These are phyloP conservation scores for Ascochyta viciae-villosae DNA, from an alignment of 2,329 filamentous ascomycete species.

Conservation along the genomic window DNA sequence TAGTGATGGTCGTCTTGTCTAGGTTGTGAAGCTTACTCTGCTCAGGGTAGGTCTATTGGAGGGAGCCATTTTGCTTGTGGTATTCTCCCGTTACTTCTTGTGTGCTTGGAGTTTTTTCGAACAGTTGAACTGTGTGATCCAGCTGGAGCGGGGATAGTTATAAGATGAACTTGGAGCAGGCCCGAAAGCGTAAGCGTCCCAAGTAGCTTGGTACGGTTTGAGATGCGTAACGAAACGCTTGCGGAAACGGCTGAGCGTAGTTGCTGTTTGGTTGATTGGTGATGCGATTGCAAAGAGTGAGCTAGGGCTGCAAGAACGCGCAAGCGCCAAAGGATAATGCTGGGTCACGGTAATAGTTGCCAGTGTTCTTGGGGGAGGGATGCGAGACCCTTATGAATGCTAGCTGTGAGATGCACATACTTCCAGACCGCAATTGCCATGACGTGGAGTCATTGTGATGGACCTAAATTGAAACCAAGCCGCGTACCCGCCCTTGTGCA, in stretches of 20 bases:
- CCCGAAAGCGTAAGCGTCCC: conserved; percentile 24
- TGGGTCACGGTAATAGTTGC: conserved; percentile 5
- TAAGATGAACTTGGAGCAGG: conserved; percentile 5
- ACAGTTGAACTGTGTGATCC: background rate
- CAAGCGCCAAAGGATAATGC: conserved; percentile 19
- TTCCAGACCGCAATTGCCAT: conserved; percentile 28
- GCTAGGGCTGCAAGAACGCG: conserved; percentile 21
- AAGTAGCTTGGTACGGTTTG: conserved; percentile 17
- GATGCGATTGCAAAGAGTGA: conserved; percentile 20
- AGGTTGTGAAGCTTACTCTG: conserved; percentile 26
- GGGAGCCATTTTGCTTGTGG: conserved; percentile 23
- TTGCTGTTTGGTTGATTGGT: conserved; percentile 22
- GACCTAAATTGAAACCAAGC: conserved; percentile 17
- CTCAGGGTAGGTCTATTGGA: conserved; percentile 30
- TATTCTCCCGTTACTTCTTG: background rate
- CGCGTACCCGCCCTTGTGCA: conserved; percentile 18
- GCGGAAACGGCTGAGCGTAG: conserved; percentile 16
- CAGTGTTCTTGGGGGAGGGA: background rate
- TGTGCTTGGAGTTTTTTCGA: background rate
- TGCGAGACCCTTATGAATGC: conserved; percentile 21
- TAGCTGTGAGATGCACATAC: conserved; percentile 23
- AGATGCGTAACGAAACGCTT: conserved; percentile 21
- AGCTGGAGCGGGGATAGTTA: conserved; percentile 24
- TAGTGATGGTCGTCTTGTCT: conserved; percentile 6
- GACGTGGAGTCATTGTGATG: conserved; percentile 31